These are phyloP conservation scores for Eutrema yunnanense DNA, from an alignment of 345 rosid genomes.

Conservation along the genomic window DNA sequence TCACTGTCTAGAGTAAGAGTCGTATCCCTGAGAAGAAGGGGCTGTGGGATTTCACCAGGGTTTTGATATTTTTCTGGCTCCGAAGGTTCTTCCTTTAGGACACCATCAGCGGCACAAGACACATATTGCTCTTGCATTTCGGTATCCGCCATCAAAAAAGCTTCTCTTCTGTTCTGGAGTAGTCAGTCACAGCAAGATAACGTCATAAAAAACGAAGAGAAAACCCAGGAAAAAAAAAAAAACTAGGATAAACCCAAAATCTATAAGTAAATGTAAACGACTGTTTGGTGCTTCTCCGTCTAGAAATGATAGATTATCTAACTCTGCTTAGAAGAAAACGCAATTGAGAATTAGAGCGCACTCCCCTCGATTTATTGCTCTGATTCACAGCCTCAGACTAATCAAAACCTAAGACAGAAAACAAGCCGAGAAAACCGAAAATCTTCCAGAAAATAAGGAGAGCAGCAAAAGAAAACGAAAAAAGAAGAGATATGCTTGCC, in stretches of 20 bases:
- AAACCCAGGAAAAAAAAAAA: background rate
- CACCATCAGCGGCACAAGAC: constrained; percentile 14
- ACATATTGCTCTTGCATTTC: constrained; percentile 40
- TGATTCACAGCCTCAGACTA: background rate
- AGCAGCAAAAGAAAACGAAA: background rate
- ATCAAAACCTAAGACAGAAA: background rate
- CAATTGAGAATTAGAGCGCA: background rate
- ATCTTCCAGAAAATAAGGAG: background rate
- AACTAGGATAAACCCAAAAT: background rate
- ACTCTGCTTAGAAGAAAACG: background rate
- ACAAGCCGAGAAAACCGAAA: background rate
- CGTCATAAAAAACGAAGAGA: background rate
- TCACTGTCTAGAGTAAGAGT: constrained; percentile 27
- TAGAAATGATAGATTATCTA: background rate
- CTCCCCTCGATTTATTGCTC: background rate
- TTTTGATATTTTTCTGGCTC: constrained; percentile 4
- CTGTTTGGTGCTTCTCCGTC: background rate
- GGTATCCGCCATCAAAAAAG: constrained; percentile 42
- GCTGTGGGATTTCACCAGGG: constrained; percentile 27
- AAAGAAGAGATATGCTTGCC: background rate
- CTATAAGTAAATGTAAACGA: background rate
- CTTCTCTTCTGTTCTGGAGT: constrained; percentile 12
- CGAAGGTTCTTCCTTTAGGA: constrained; percentile 25
- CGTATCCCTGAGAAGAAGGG: constrained; percentile 16
- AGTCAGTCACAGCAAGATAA: background rate